Percentiles rank a stretch among this genome's conserved stretches.
Conservation (phyloP, 352 stramenopile species). For the Globisporangium canariense region DNA sequence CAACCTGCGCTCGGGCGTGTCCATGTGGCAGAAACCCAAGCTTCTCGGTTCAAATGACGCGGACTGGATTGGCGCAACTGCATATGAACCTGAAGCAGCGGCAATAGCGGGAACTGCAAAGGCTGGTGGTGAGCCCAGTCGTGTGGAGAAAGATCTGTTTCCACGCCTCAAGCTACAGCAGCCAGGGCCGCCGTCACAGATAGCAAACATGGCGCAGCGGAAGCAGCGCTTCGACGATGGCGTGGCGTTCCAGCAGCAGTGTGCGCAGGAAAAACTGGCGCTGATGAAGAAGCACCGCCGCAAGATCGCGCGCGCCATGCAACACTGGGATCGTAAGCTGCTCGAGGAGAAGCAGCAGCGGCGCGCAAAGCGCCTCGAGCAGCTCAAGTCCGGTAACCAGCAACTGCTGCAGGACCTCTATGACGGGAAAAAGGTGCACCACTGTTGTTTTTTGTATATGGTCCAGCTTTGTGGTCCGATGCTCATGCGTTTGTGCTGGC, state of each 20-base stretch:
- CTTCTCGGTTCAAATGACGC: slow-evolving; percentile 31
- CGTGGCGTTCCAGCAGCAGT: slow-evolving; percentile 31
- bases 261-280: slow-evolving; percentile 28
- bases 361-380: slow-evolving; percentile 27
- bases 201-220: slow-evolving; percentile 24
- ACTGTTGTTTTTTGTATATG: neutral
- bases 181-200: neutral
- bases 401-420: slow-evolving; percentile 33
- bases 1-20: slow-evolving; percentile 39
- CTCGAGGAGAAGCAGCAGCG: slow-evolving; percentile 29
- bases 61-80: slow-evolving; percentile 4
- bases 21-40: slow-evolving; percentile 44
- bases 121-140: neutral
- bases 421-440: slow-evolving; percentile 31
- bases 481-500: neutral
- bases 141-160: slow-evolving; percentile 2
- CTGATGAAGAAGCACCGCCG: slow-evolving; percentile 28
- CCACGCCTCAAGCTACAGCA: neutral
- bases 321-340: slow-evolving; percentile 32
- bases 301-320: slow-evolving; percentile 36
- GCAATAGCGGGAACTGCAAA: neutral
- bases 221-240: slow-evolving; percentile 27
- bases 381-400: slow-evolving; percentile 40
- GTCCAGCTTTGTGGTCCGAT: neutral
- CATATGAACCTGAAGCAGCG: neutral